These are phyloP conservation scores for Xylaria telfairii DNA, from an alignment of 495 filamentous ascomycete genomes.

Conservation along the genomic window DNA sequence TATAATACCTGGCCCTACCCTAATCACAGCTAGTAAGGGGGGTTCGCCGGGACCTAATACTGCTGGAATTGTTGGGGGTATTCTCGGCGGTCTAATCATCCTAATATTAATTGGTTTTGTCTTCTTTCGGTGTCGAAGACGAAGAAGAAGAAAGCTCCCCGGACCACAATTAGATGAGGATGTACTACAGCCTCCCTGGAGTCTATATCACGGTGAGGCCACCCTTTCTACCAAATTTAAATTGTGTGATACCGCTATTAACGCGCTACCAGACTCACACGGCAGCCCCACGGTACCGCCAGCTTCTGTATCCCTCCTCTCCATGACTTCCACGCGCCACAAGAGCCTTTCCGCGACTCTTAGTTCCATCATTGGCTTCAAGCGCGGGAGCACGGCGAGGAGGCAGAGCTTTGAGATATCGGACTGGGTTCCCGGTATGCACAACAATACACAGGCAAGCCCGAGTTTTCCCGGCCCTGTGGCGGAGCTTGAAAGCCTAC, in stretches of 20 bases:
- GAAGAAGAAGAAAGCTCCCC: not conserved
- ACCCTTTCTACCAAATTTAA: not conserved
- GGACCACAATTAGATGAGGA: not conserved
- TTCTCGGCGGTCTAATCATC: conserved; percentile 19
- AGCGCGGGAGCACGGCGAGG: not conserved
- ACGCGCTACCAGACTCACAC: not conserved
- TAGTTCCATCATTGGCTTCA: conserved; percentile 13
- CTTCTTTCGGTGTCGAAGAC: conserved; percentile 11
- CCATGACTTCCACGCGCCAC: not conserved
- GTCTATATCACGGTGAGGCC: conserved; percentile 13
- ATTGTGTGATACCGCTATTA: not conserved
- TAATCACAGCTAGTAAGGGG: not conserved
- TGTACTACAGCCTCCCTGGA: not conserved
- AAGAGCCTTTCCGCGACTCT: not conserved
- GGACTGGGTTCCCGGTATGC: not conserved
- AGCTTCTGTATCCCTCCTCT: not conserved
- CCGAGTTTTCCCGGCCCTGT: not conserved
- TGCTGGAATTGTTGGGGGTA: conserved; percentile 21
- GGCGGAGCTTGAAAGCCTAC: conserved; percentile 13
- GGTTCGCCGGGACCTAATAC: not conserved
- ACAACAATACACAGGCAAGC: not conserved
- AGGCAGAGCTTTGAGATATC: not conserved
- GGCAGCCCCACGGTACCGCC: not conserved
- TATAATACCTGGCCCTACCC: not conserved
- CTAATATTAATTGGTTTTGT: conserved; percentile 21